phyloP scores from a whole-genome alignment of 805 yeast species.

The Hanseniaspora valbyensis region DNA sequence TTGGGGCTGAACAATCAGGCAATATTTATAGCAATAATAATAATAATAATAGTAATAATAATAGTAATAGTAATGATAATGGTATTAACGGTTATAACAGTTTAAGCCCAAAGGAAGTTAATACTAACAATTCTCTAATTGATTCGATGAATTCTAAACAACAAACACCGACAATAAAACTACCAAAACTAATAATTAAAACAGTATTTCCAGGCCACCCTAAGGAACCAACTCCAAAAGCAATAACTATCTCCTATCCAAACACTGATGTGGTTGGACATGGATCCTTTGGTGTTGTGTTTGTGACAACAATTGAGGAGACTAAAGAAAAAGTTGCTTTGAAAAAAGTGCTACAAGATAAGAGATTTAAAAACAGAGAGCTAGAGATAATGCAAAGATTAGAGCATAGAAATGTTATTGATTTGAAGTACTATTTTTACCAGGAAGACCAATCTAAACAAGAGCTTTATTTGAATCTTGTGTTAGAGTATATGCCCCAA shows the following conservation, averaged over 20 bases:
- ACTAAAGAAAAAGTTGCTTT: constrained; percentile 78
- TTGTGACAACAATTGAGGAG: constrained; percentile 68
- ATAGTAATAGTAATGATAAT: not conserved
- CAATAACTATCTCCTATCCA: constrained; percentile 53
- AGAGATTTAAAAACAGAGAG: constrained; percentile 87
- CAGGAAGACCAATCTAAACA: constrained; percentile 47
- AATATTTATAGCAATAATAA: not conserved
- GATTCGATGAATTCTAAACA: not conserved
- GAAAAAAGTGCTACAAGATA: constrained; percentile 92
- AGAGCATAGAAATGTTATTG: constrained; percentile 77
- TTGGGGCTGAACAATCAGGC: not conserved
- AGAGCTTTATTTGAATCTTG: constrained; percentile 77
- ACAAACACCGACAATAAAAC: constrained; percentile 4
- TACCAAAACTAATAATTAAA: constrained; percentile 13
- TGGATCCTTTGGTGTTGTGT: constrained; percentile 98
- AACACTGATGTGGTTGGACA: constrained; percentile 90
- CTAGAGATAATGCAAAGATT: constrained; percentile 88
- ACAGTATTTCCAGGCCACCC: constrained; percentile 16
- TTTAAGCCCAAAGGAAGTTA: not conserved
- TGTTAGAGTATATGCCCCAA: constrained; percentile 90
- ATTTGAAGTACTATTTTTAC: constrained; percentile 76
- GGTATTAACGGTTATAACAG: no score
- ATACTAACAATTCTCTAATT: constrained; percentile 10
- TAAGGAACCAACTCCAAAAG: constrained; percentile 5
- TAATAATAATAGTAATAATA: not conserved